A percentile compares a stretch with the other conserved stretches of the same genome.
phyloP scores from a whole-genome alignment of 1,139 yeast species.

The Scheffersomyces parashehatae region DNA sequence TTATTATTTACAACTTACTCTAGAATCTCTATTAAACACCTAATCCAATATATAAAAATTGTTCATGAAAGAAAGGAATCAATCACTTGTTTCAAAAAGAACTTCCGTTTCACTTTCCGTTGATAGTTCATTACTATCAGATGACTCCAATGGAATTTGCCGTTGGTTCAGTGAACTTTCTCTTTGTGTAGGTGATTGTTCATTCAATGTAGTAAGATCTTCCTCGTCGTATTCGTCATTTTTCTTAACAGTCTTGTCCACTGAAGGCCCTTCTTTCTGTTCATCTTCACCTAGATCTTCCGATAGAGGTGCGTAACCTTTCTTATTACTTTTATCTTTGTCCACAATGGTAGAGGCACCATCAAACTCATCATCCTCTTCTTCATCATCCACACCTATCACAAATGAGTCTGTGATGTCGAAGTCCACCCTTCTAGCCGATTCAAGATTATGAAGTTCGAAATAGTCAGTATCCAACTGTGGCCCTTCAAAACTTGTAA shows the following conservation, averaged over 20 bases:
- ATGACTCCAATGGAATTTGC: background rate
- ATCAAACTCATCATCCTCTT: constrained; percentile 8
- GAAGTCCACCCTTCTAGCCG: constrained; percentile 5
- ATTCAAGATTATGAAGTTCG: constrained; percentile 35
- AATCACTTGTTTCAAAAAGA: constrained; percentile 10
- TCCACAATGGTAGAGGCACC: background rate
- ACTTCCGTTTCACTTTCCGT: constrained; percentile 13
- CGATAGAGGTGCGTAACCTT: constrained; percentile 4
- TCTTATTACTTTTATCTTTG: background rate
- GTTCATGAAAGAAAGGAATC: no score
- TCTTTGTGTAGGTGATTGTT: no score
- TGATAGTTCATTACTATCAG: constrained; percentile 4
- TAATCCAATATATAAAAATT: no score
- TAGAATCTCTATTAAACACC: no score
- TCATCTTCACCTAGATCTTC: constrained; percentile 11
- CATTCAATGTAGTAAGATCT: no score
- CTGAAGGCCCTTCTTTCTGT: background rate
- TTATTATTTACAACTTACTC: no score
- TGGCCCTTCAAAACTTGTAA: constrained; percentile 62
- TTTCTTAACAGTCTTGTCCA: background rate
- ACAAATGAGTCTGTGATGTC: constrained; percentile 11
- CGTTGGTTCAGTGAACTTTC: no score
- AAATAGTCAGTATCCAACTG: constrained; percentile 54
- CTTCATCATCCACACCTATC: constrained; percentile 15
- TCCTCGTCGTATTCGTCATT: background rate